A percentile compares a stretch with the other conserved stretches of the same genome.
Conservation (phyloP, 106 monocot species). For the Dendrobium huoshanense region DNA sequence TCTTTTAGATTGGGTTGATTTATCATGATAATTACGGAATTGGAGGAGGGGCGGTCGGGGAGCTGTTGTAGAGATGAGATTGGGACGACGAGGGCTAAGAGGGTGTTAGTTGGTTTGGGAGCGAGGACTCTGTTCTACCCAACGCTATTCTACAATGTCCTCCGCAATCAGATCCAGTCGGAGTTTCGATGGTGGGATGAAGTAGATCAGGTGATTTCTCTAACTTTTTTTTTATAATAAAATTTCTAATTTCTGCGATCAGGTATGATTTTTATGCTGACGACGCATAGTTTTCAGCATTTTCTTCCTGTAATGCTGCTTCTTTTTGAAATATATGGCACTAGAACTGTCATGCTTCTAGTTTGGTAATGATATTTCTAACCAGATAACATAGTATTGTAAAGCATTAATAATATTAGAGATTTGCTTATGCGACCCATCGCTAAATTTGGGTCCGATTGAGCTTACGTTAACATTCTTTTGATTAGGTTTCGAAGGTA, state of each 20-base stretch:
- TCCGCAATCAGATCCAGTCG: conserved; percentile 65
- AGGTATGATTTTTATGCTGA: neutral
- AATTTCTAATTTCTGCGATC: neutral
- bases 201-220: conserved; percentile 59
- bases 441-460: too few relatives aligned
- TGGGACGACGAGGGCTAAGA: conserved; percentile 31
- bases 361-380: too few relatives aligned
- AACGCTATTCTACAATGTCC: conserved; percentile 79
- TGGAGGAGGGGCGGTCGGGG: conserved; percentile 16
- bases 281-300: neutral
- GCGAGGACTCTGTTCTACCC: conserved; percentile 82
- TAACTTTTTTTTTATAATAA: neutral
- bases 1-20: neutral
- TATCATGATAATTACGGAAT: conserved; percentile 25
- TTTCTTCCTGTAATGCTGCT: neutral
- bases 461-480: too few relatives aligned
- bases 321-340: neutral
- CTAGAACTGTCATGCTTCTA: too few relatives aligned
- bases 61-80: conserved; percentile 12
- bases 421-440: neutral
- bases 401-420: neutral
- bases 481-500: too few relatives aligned
- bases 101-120: conserved; percentile 59
- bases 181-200: conserved; percentile 94
- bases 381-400: neutral